These are phyloP conservation scores for Biscogniauxia mediterranea DNA, from an alignment of 2,329 filamentous ascomycete species.

Conservation along the genomic window DNA sequence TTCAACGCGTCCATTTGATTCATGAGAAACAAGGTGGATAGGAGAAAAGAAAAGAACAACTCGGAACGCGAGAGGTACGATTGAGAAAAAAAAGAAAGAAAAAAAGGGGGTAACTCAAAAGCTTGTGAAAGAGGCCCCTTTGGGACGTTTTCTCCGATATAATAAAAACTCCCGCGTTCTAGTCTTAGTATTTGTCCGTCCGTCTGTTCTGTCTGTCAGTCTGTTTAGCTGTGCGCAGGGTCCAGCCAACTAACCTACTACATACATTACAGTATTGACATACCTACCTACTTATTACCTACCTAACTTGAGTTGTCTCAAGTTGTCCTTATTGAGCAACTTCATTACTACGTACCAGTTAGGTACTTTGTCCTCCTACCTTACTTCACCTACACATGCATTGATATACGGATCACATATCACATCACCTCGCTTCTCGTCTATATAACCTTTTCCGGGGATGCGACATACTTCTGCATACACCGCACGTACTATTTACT, in stretches of 20 bases:
- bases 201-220: too few relatives aligned
- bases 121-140: not conserved
- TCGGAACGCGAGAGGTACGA: not conserved
- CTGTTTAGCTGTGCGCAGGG: not conserved
- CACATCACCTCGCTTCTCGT: not conserved
- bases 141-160: not conserved
- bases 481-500: too few relatives aligned
- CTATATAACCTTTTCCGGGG: not conserved
- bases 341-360: too few relatives aligned
- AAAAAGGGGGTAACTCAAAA: not conserved
- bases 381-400: not conserved
- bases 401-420: not conserved
- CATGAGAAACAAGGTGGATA: not conserved
- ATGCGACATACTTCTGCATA: not conserved
- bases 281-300: too few relatives aligned
- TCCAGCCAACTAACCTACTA: not conserved
- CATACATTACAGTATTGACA: too few relatives aligned
- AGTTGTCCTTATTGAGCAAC: too few relatives aligned
- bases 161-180: not conserved
- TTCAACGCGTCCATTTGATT: not conserved
- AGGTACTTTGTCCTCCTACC: too few relatives aligned
- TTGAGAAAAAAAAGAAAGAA: too few relatives aligned
- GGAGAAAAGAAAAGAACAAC: not conserved
- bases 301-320: too few relatives aligned
- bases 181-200: not conserved